A percentile compares a stretch with the other conserved stretches of the same genome.
phyloP scores from a whole-genome alignment of 805 yeast species.

The Ogataea ramenticola region DNA sequence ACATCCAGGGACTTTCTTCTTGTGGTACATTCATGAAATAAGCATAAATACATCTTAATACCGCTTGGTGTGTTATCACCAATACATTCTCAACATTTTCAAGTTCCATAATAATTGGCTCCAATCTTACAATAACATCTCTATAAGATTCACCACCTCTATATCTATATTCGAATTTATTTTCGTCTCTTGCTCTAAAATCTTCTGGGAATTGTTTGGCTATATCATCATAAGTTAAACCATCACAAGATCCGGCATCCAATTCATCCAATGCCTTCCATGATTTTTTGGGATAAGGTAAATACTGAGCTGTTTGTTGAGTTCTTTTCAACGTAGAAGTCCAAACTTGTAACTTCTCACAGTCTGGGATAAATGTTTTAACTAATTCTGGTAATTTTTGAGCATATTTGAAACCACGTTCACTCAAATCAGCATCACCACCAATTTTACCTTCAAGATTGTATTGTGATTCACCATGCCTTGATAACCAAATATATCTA shows the following conservation, averaged over 20 bases:
- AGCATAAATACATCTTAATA: conserved; percentile 91
- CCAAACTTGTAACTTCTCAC: conserved; percentile 80
- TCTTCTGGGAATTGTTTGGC: conserved; percentile 84
- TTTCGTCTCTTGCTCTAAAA: conserved; percentile 90
- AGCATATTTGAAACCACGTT: conserved; percentile 81
- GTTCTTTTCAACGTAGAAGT: conserved; percentile 89
- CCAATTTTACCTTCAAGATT: conserved; percentile 94
- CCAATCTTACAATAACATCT: conserved; percentile 89
- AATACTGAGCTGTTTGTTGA: conserved; percentile 79
- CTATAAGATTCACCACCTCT: conserved; percentile 97
- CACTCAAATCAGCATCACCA: conserved; percentile 83
- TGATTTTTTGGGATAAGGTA: conserved; percentile 75
- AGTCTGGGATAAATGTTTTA: conserved; percentile 52
- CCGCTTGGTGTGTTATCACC: conserved; percentile 97
- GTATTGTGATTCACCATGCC: conserved; percentile 93
- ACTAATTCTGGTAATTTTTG: conserved; percentile 73
- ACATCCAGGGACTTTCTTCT: conserved; percentile 98
- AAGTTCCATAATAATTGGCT: conserved; percentile 96
- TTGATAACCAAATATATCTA: conserved; percentile 83
- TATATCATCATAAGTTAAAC: conserved; percentile 92
- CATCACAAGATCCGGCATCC: conserved; percentile 97
- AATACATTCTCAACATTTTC: conserved; percentile 95
- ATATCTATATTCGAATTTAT: conserved; percentile 92
- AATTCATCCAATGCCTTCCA: conserved; percentile 98
- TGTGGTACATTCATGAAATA: conserved; percentile 98